These are phyloP conservation scores for Gossypium aridum DNA, from an alignment of 441 rosid species.

Conservation along the genomic window DNA sequence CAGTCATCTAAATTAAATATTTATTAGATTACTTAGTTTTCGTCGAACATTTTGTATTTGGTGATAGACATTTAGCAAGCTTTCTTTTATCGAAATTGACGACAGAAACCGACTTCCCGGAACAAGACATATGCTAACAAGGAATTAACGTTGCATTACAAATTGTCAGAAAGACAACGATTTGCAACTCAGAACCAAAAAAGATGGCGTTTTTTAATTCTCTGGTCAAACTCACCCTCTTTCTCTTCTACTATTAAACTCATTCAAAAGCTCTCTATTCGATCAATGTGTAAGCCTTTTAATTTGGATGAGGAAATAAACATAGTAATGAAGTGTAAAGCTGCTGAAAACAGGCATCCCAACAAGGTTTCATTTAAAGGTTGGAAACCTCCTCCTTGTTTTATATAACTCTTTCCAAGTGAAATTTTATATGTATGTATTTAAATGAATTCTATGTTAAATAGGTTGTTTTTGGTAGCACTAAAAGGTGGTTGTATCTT, in stretches of 20 bases:
- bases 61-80: background rate
- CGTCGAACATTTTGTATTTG: background rate
- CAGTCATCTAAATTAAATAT: no score
- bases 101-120: background rate
- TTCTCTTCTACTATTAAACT: background rate
- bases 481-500: conserved; percentile 22
- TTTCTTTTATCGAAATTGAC: background rate
- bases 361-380: background rate
- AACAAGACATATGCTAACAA: background rate
- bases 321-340: conserved; percentile 1
- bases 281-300: background rate
- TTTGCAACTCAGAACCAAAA: background rate
- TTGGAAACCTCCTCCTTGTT: conserved; percentile 12
- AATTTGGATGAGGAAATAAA: background rate
- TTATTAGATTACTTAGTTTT: background rate
- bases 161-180: background rate
- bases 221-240: background rate
- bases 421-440: background rate
- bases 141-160: background rate
- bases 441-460: background rate
- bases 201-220: background rate
- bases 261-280: background rate
- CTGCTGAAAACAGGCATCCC: background rate
- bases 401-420: background rate
- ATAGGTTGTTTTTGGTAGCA: conserved; percentile 18